Evolutionary conservation across 495 filamentous ascomycete genomes (phyloP).

Genomic region (Aspergillus baeticus): DNA sequence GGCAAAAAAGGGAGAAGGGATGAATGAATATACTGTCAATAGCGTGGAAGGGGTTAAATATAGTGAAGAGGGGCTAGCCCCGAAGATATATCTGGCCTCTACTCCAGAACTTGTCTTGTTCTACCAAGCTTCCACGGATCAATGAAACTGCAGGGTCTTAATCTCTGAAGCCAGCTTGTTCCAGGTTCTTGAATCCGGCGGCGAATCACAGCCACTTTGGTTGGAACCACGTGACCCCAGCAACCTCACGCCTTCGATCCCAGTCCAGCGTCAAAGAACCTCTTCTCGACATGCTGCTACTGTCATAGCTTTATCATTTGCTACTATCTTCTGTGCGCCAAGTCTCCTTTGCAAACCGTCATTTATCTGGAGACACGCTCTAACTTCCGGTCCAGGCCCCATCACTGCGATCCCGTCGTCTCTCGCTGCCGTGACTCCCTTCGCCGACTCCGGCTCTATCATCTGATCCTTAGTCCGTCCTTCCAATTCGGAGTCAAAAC

Average conservation of each 20-base stretch:
- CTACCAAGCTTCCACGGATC: not conserved
- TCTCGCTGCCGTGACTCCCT: constrained; percentile 31
- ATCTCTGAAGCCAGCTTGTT: not conserved
- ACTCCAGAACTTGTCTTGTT: too few relatives aligned
- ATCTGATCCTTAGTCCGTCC: constrained; percentile 21
- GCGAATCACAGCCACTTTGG: constrained; percentile 23
- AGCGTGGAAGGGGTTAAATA: too few relatives aligned
- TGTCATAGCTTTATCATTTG: constrained; percentile 20
- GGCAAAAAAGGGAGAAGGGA: not conserved
- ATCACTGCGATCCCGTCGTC: constrained; percentile 16
- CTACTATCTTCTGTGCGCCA: constrained; percentile 11
- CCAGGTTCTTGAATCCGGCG: constrained; percentile 9
- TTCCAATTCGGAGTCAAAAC: not conserved
- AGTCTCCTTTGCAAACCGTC: constrained; percentile 5
- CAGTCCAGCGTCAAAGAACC: constrained; percentile 26
- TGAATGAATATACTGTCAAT: not conserved
- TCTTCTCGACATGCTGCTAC: constrained; percentile 19
- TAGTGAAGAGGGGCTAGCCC: too few relatives aligned
- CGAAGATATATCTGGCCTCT: too few relatives aligned
- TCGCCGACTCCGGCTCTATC: constrained; percentile 32
- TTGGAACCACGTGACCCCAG: constrained; percentile 30
- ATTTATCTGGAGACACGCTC: constrained; percentile 15
- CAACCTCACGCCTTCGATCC: constrained; percentile 44
- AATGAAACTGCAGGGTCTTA: not conserved
- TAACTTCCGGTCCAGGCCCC: constrained; percentile 18